Base-by-base conservation (phyloP, 1,139 yeast genomes). In the Pichia sp. region DNA sequence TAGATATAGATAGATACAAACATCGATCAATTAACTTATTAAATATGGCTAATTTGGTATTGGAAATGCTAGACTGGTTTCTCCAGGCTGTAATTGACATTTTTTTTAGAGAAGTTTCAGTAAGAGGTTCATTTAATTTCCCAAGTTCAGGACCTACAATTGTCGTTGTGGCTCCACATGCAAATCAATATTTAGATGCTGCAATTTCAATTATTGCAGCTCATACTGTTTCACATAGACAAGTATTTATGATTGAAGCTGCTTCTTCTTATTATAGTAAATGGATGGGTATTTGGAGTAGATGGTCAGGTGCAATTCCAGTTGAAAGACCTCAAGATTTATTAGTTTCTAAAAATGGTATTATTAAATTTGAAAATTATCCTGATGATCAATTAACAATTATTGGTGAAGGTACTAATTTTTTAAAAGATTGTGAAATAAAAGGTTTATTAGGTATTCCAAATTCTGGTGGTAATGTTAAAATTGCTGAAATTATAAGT, bases 91-190 rank as follows among this genome's bases (percentile, higher is more conserved):
- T 69, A 2, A 58, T 67, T 11, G 68, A 68, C 47, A 69, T 67
- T 32, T 84, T 84, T 66, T 84, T 84, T 66, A 65, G 90, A 49
- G 90, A 84, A 60, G 81, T 83, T 44, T 72, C 81, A 47, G 76
- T 83, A 1, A 68, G 88, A 48, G 89, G 89, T 2, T 81, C 86
- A 0, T 81, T 78, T 61, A 75, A 83, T 53, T 64, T 84, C 32
- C 90, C 92, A 0, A 67, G 73, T 28, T 67, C 74, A 8, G 87
- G 86, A 1, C 83, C 90, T 0, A 82, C 83, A 4, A 79, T 85
- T 44, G 76, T 84, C 50, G 92, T 84, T 33, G 83, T 83, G 41
- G 92, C 90, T 1, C 92, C 94, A 1, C 92, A 85, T 66, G 88
- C 88, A 25, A 84, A 84, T 62, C 94, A 85, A 62, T 84, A 84